Percentiles rank a stretch among this genome's conserved stretches.
Evolutionary conservation across 129 eudicot genomes (phyloP).

Genomic region (Calendula officinalis): DNA sequence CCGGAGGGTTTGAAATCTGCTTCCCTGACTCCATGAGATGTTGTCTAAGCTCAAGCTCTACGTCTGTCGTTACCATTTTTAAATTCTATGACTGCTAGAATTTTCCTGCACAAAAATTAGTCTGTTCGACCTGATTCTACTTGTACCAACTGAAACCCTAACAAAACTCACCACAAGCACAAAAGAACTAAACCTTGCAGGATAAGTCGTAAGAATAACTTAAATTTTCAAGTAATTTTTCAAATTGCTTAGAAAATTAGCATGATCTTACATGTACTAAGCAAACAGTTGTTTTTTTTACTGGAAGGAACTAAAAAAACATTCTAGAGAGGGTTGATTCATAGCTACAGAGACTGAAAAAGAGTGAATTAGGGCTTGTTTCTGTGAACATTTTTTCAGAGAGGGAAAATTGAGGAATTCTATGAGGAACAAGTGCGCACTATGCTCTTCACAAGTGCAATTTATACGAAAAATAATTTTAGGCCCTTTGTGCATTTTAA

Average conservation of each 20-base stretch:
- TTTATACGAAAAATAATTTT: too few species aligned
- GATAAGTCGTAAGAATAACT: background rate
- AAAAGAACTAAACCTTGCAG: conserved; percentile 4
- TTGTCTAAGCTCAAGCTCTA: conserved; percentile 39
- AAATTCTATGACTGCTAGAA: background rate
- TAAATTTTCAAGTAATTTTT: conserved; percentile 4
- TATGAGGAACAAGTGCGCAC: conserved; percentile 22
- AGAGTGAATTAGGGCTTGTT: conserved; percentile 30
- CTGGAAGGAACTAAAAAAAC: conserved; percentile 9
- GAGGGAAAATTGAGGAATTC: conserved; percentile 5
- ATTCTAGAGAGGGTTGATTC: conserved; percentile 6
- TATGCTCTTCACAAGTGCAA: background rate
- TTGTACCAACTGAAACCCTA: conserved; percentile 18
- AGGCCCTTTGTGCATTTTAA: too few species aligned
- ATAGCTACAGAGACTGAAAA: conserved; percentile 1
- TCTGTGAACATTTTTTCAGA: conserved; percentile 9
- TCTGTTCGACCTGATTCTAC: conserved; percentile 8
- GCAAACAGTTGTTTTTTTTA: conserved; percentile 3
- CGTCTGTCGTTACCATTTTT: conserved; percentile 31
- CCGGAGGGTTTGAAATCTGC: conserved; percentile 41
- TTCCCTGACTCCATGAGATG: conserved; percentile 62
- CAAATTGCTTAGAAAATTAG: background rate
- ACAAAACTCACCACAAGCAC: conserved; percentile 19
- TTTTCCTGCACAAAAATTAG: conserved; percentile 1
- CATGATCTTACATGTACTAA: conserved; percentile 3